phyloP scores from a whole-genome alignment of 139 green algal genomes.

The Spirogloea muscicola region DNA sequence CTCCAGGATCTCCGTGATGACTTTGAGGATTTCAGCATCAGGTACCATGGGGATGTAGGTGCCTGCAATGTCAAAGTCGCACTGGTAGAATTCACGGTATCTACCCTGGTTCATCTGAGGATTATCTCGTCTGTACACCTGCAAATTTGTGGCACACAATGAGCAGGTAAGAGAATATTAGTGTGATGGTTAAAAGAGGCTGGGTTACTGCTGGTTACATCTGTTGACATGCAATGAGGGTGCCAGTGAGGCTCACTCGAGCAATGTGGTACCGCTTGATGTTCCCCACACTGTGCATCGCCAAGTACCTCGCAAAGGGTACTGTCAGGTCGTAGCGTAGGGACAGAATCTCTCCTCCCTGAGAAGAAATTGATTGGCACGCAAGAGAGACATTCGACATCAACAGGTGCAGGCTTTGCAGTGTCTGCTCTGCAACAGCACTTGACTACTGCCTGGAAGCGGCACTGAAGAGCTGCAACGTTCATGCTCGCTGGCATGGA shows the following conservation, averaged over 20 bases:
- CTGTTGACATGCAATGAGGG: too few species aligned
- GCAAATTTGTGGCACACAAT: too few species aligned
- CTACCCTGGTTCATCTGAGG: slow-evolving; percentile 83
- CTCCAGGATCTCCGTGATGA: slow-evolving; percentile 81
- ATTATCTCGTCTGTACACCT: slow-evolving; percentile 95
- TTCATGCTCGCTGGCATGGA: too few species aligned
- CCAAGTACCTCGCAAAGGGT: slow-evolving; percentile 90
- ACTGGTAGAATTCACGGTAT: slow-evolving; percentile 97
- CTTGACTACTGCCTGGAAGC: too few species aligned
- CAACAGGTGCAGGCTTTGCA: too few species aligned
- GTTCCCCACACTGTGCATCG: slow-evolving; percentile 79
- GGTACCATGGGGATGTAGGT: slow-evolving; percentile 82
- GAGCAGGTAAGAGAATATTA: too few species aligned
- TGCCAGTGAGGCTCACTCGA: too few species aligned
- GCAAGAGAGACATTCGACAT: neutral
- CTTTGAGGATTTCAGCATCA: slow-evolving; percentile 81
- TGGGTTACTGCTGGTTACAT: too few species aligned
- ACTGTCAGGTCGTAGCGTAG: slow-evolving; percentile 95
- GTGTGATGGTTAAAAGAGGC: too few species aligned
- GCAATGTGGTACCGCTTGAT: slow-evolving; percentile 94
- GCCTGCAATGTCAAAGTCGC: slow-evolving; percentile 94
- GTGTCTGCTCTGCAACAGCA: too few species aligned
- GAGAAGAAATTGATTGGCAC: slow-evolving; percentile 7
- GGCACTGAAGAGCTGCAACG: too few species aligned
- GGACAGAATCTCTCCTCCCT: slow-evolving; percentile 76